Evolutionary conservation across 805 yeast species (phyloP).

Genomic region (Saccharomycopsis babjevae): DNA sequence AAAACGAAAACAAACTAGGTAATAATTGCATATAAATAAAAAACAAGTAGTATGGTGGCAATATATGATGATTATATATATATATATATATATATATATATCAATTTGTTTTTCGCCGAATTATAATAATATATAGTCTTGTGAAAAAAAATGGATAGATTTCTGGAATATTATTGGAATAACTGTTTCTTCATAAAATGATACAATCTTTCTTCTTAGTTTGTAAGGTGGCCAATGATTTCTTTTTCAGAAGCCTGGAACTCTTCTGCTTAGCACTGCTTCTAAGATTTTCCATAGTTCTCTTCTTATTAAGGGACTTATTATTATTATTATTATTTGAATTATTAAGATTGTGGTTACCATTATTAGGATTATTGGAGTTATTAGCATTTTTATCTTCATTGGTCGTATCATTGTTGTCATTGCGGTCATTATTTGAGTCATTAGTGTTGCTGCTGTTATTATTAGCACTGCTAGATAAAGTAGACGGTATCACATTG

Average conservation of each 20-base stretch:
- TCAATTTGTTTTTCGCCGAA: not conserved
- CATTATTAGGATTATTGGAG: not conserved
- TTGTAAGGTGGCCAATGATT: conserved; percentile 14
- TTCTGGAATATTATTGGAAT: not conserved
- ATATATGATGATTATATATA: not conserved
- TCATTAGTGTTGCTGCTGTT: not conserved
- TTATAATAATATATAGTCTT: not conserved
- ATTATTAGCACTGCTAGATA: not conserved
- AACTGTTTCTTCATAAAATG: conserved; percentile 8
- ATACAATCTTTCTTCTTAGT: conserved; percentile 14
- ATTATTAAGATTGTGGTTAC: not conserved
- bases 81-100: not conserved
- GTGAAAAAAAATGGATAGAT: not conserved
- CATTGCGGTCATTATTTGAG: conserved; percentile 3
- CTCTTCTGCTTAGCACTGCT: not conserved
- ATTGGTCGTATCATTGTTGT: not conserved
- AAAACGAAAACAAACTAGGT: not conserved
- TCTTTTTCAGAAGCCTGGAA: conserved; percentile 10
- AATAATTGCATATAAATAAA: not conserved
- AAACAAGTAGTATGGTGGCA: not conserved
- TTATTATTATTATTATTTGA: not conserved
- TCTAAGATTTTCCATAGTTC: not conserved
- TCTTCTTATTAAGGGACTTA: not conserved
- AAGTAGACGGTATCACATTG: not conserved
- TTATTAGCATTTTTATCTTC: not conserved